Conservation (phyloP, 2,329 filamentous ascomycete genomes). For the Ophiostoma sp. region DNA sequence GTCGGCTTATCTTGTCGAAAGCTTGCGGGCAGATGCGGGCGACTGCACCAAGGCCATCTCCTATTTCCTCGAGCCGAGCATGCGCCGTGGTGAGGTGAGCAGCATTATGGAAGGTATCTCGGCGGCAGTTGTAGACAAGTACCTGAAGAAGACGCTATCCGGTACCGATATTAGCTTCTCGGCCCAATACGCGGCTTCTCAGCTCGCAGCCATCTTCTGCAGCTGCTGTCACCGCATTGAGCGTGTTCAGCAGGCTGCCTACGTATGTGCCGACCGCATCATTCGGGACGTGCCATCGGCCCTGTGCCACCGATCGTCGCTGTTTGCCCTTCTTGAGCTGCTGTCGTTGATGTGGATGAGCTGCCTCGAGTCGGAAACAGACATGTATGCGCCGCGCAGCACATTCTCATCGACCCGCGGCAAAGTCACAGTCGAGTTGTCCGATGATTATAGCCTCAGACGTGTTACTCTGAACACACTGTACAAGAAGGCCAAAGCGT, state of each 20-base stretch:
- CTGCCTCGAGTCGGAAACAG: constrained; percentile 88
- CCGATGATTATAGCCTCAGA: constrained; percentile 82
- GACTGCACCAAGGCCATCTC: constrained; percentile 84
- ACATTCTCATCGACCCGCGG: constrained; percentile 72
- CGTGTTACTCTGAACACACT: constrained; percentile 72
- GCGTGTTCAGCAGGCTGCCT: constrained; percentile 82
- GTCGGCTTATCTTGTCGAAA: constrained; percentile 83
- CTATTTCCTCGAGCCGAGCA: constrained; percentile 92
- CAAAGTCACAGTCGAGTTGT: constrained; percentile 79
- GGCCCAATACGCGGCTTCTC: constrained; percentile 82
- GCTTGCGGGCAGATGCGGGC: constrained; percentile 74
- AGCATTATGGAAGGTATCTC: constrained; percentile 60
- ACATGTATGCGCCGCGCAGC: constrained; percentile 83
- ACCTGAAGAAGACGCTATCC: constrained; percentile 67
- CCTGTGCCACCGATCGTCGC: constrained; percentile 79
- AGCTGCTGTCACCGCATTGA: constrained; percentile 91
- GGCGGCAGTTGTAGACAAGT: constrained; percentile 68
- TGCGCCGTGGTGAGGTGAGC: constrained; percentile 58
- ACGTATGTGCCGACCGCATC: constrained; percentile 76
- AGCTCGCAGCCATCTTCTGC: constrained; percentile 79
- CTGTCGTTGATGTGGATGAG: constrained; percentile 92
- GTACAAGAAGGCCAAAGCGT: constrained; percentile 68
- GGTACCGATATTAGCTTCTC: constrained; percentile 73
- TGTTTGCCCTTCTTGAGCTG: constrained; percentile 89
- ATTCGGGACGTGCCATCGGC: constrained; percentile 80